Base-by-base conservation (phyloP, 495 filamentous ascomycete genomes). In the Sabuloglossum arenarium region DNA sequence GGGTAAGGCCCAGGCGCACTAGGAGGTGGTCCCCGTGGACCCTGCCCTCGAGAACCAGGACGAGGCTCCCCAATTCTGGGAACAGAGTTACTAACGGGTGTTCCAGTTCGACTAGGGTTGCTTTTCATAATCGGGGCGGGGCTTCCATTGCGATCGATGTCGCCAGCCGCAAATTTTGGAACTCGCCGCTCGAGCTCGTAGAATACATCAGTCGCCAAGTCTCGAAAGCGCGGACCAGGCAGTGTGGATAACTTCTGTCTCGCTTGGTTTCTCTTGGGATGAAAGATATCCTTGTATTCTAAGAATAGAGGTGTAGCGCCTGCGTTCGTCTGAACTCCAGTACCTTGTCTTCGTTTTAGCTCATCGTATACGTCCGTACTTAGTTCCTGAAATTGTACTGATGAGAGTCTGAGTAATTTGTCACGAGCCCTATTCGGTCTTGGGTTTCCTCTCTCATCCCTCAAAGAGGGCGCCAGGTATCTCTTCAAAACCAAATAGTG, bases 321-420 rank as follows among this genome's bases (percentile, higher is more conserved):
- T 75, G 72, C 27, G 75, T 72, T 54, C 71, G 72, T 61, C 71
- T 65, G 65, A 3, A 68, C 69, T 32, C 24, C 43, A 31, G 79
- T 73, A 61, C 79, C 75, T 66, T 95, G 86, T 57, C 91, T 79
- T 34, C 91, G 85, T 59, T 91, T 76, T 45, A 96, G 72, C 68
- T 98, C 91, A 67, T 98, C 91, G 68, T 88, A 97, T 31, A 98
- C 91, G 67, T 98, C 91, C 23, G 90, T 97, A 64, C 87, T 94
- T 23, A 98, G 73, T 70, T 98, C 91, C 65, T 94, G 85, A 65
- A 98, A 98, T 65, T 98, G 91, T 25, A 89, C 87, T 10, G 82
- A 72, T 0, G 88, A 93, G 34, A 98, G 71, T 49, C 90, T 78
- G 52, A 95, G 75, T 46, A 97, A 73, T 70, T 98, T 98, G 68